A percentile compares a stretch with the other conserved stretches of the same genome.
Conservation (phyloP, 2,329 filamentous ascomycete genomes). For the Sarocladiaceae sp. region DNA sequence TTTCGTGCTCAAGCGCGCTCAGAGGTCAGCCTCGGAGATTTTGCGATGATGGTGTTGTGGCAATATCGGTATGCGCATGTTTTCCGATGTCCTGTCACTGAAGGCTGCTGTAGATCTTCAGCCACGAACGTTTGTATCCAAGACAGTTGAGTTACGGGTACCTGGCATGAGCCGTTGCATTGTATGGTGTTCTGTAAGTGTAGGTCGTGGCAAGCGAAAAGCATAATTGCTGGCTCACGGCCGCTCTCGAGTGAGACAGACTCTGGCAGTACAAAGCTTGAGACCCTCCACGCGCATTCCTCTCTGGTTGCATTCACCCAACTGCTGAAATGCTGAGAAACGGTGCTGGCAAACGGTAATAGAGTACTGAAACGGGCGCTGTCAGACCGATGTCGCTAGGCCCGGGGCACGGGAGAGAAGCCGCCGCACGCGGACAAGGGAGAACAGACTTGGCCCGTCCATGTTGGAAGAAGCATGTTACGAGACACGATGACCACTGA, state of each 20-base stretch:
- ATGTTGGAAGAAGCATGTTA: not conserved
- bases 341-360: constrained; percentile 1
- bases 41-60: constrained; percentile 2
- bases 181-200: too few relatives aligned
- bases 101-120: too few relatives aligned
- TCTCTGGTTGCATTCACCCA: not conserved
- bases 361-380: constrained; percentile 2
- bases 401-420: constrained; percentile 4
- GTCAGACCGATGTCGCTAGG: constrained; percentile 6
- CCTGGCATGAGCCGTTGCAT: too few relatives aligned
- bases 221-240: too few relatives aligned
- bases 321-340: not conserved
- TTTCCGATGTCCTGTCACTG: too few relatives aligned
- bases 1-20: not conserved
- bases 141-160: too few relatives aligned
- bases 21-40: not conserved
- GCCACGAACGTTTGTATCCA: too few relatives aligned
- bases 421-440: constrained; percentile 7
- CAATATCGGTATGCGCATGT: not conserved
- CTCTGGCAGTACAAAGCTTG: too few relatives aligned
- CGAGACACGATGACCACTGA: constrained; percentile 1
- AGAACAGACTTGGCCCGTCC: not conserved
- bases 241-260: too few relatives aligned
- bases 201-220: too few relatives aligned
- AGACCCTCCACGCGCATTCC: too few relatives aligned